Base-by-base conservation (phyloP, 2,329 filamentous ascomycete species). In the Fusarium circinatum region DNA sequence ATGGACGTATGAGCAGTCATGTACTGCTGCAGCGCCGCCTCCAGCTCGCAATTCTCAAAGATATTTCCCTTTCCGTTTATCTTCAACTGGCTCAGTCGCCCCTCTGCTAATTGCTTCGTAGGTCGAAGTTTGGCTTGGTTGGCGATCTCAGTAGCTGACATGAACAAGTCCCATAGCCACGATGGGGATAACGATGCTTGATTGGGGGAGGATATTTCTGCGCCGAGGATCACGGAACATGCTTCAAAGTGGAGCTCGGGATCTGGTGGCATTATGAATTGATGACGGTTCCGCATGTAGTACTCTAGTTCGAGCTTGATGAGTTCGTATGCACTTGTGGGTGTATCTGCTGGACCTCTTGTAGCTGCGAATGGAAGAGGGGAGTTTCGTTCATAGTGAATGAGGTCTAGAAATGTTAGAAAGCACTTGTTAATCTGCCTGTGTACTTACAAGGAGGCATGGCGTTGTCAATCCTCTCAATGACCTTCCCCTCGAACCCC, bases 381-480 rank as follows among this genome's bases (percentile, higher is more conserved):
- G 15, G 70, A 60, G 47, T 72, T 73, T 22, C 73, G 63, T 58
- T 78, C 76, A 3, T 65, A 56, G 7, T 77, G 71, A 4, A 78
- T 76, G 12, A 77, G 68, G 18, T 78, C 76, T 78, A 14, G 24
- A 9, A 4, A 24, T 0, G 48, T 62, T 30, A 68, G 68, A 11
- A 45, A 20, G 15, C 1, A 12, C 4, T 3, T 7, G 12, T 5
- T 6, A 6, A 0, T 10, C 5, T 6, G 15, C 9, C 6, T 3
- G 13, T 10, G 44, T 17, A 51, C 79, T 42, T 76, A 83, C 82
- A 84, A 11, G 84, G 83, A 20, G 83, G 82, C 62, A 85, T 83
- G 28, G 83, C 81, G 52, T 84, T 84, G 60, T 85, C 83, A n/a
- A 85, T 76, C 49, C 82, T 79, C 26, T 82, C 79, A 28, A 82